Evolutionary conservation across 257 asterid species (phyloP).

Genomic region (Ilex aquifolium): DNA sequence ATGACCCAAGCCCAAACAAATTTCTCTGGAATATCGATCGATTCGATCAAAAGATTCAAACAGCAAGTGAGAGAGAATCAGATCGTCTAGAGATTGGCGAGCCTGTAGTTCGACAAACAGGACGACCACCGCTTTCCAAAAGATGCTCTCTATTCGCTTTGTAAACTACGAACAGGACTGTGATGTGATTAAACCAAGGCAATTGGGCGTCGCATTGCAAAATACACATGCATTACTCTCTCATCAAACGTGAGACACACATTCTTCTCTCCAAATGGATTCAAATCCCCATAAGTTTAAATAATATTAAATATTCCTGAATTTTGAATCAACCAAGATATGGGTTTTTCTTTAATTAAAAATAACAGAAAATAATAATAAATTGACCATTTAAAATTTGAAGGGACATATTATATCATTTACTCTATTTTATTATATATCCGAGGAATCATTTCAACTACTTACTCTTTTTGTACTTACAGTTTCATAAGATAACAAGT

Average conservation of each 20-base stretch:
- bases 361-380: too few relatives aligned
- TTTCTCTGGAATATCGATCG: conserved; percentile 46
- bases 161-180: conserved; percentile 11
- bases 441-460: too few relatives aligned
- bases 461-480: too few relatives aligned
- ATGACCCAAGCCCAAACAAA: conserved; percentile 14
- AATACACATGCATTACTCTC: background rate
- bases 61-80: conserved; percentile 27
- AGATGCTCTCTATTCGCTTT: conserved; percentile 46
- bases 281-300: too few relatives aligned
- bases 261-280: too few relatives aligned
- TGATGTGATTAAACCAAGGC: conserved; percentile 13
- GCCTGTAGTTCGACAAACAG: conserved; percentile 50
- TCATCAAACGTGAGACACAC: background rate
- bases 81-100: conserved; percentile 71
- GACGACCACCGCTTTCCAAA: conserved; percentile 77
- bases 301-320: too few relatives aligned
- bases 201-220: background rate
- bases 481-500: too few relatives aligned
- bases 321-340: too few relatives aligned
- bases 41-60: conserved; percentile 58
- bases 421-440: too few relatives aligned
- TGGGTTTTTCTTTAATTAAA: too few relatives aligned
- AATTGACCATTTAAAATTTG: too few relatives aligned
- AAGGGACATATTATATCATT: too few relatives aligned